phyloP scores from a whole-genome alignment of 1,284 basidiomycete species.

The Pseudozyma sp. region DNA sequence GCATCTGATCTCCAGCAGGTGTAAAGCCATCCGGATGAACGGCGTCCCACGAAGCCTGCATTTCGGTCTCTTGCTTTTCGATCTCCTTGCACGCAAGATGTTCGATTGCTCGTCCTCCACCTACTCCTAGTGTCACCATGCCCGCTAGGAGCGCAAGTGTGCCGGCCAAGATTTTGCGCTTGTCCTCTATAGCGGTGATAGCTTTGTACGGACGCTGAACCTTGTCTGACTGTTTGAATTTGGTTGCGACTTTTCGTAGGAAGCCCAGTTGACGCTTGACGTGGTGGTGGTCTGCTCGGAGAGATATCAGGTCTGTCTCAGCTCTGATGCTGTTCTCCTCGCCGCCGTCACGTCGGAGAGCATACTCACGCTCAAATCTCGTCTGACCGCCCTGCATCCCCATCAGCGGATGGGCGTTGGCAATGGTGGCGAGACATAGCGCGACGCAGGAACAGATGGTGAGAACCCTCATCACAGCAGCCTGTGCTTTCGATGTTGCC shows the following conservation, averaged over 20 bases:
- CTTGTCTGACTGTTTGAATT: too few relatives aligned
- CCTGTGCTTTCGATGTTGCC: background rate
- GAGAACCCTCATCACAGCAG: conserved; percentile 1
- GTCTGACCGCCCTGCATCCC: background rate
- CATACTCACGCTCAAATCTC: too few relatives aligned
- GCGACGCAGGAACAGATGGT: background rate
- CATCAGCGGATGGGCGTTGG: conserved; percentile 11
- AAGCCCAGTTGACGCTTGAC: too few relatives aligned
- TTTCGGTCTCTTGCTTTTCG: conserved; percentile 9
- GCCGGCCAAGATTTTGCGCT: background rate
- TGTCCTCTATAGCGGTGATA: conserved; percentile 2
- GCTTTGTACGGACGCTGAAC: background rate
- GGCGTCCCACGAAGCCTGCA: conserved; percentile 34
- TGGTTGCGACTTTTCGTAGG: too few relatives aligned
- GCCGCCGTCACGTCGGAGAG: too few relatives aligned
- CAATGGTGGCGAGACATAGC: background rate
- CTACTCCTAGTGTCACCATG: background rate
- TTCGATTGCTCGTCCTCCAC: background rate
- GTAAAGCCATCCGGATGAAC: conserved; percentile 33
- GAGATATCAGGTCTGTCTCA: background rate
- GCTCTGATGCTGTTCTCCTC: background rate
- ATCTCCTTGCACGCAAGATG: conserved; percentile 25
- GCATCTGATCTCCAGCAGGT: conserved; percentile 31
- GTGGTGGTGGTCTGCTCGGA: background rate
- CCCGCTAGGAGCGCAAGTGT: too few relatives aligned